Base-by-base conservation (phyloP, 148 eudicot species). In the Amaranthus hypochondriacus region DNA sequence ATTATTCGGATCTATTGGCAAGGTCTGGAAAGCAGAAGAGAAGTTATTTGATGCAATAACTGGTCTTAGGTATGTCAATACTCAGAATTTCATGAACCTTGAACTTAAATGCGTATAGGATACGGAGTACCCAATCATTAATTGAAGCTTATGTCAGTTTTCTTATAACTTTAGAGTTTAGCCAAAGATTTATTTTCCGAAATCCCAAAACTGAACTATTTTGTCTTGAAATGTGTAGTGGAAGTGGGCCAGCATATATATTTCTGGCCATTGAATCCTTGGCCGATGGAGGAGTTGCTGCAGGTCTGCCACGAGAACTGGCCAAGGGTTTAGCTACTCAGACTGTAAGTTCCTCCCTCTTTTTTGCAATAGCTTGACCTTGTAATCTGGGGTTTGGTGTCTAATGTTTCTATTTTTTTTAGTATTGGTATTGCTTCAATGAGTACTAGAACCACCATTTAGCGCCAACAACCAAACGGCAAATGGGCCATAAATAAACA, bases 271-370 rank as follows among this genome's bases (percentile, higher is more conserved):
- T 95, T 49, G 99, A 95, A 83, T 97, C 99, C 68, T 85, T 95
- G 84, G 99, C 99, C 69, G 99, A 95, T 81, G 97, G 99, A 83
- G 99, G 97, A 66, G 99, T 95, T 61, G 97, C 99, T 71, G 97
- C 97, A 56, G 97, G 97, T 75, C 76, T 95, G 43, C 99, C 99
- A 5, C 83, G 99, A 65, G 96, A 90, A 39, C 92, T 92, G 69
- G 94, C 97, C 39, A 80, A 88, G 64, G 88, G 96, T 67, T 76
- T 95, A 84, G 99, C 99, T 66, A 89, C 97, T 71, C 97, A 92
- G 85, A 95, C 94, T 66, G 98, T 95, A 78, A 90, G 96, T 80
- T 58, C 13, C 28, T 15, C 52, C 50, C 6, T 8, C 28, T 44
- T 43, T 10, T 14, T 15, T 15, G 54, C 9, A 8, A 54, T 62